Evolutionary conservation across 2,329 filamentous ascomycete genomes (phyloP).

Genomic region (Uncinocarpus reesii): DNA sequence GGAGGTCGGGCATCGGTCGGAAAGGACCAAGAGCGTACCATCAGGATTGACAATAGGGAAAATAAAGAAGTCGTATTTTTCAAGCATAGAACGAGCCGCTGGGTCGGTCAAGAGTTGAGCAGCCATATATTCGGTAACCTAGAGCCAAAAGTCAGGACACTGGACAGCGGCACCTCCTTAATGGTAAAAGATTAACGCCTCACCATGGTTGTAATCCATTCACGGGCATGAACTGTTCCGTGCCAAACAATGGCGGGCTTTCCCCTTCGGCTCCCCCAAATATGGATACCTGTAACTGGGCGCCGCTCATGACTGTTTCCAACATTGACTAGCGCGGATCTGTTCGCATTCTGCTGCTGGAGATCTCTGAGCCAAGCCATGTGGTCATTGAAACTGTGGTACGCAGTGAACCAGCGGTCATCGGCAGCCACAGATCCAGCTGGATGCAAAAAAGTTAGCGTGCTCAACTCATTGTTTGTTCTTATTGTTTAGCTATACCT

Average conservation of each 20-base stretch:
- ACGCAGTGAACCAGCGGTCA: slow-evolving; percentile 44
- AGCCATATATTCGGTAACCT: slow-evolving; percentile 41
- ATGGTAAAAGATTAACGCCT: not conserved
- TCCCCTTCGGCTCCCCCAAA: slow-evolving; percentile 41
- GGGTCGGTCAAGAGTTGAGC: slow-evolving; percentile 39
- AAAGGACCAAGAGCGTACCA: slow-evolving; percentile 27
- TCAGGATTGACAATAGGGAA: slow-evolving; percentile 55
- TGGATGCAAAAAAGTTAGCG: slow-evolving; percentile 16
- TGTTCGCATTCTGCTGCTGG: slow-evolving; percentile 36
- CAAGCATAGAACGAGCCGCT: slow-evolving; percentile 39
- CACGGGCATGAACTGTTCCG: slow-evolving; percentile 49
- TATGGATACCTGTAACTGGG: slow-evolving; percentile 40
- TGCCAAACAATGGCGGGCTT: slow-evolving; percentile 49
- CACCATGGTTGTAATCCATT: slow-evolving; percentile 51
- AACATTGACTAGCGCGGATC: slow-evolving; percentile 42
- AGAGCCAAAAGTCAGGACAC: not conserved
- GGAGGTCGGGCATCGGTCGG: not conserved
- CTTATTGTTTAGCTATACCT: slow-evolving; percentile 23
- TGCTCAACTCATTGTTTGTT: slow-evolving; percentile 24
- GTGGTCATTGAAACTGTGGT: slow-evolving; percentile 47
- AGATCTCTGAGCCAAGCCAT: slow-evolving; percentile 41
- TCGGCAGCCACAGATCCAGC: slow-evolving; percentile 22
- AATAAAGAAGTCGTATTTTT: slow-evolving; percentile 58
- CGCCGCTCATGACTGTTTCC: slow-evolving; percentile 42
- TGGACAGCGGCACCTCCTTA: not conserved